These are phyloP conservation scores for Phtheirospermum japonicum DNA, from an alignment of 257 asterid species.

Conservation along the genomic window DNA sequence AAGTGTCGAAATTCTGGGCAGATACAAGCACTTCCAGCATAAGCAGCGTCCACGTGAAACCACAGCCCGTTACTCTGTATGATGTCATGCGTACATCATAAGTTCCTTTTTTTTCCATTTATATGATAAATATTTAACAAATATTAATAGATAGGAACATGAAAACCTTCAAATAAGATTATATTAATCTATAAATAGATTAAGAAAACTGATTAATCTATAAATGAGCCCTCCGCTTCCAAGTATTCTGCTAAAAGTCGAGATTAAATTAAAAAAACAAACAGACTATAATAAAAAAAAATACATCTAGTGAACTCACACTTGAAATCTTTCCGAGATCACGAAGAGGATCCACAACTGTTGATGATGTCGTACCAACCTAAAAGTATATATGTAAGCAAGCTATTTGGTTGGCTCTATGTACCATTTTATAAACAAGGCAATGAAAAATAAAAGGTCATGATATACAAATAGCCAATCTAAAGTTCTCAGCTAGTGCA, in stretches of 20 bases:
- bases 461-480: too few species aligned
- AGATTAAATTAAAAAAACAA: too few species aligned
- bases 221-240: too few species aligned
- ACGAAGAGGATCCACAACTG: conserved; percentile 89
- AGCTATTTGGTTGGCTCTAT: not conserved
- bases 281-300: not conserved
- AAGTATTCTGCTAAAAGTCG: too few species aligned
- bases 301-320: conserved; percentile 41
- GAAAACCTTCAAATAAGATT: not conserved
- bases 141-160: conserved; percentile 7
- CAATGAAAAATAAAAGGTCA: too few species aligned
- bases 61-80: conserved; percentile 78
- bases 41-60: conserved; percentile 98
- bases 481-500: too few species aligned
- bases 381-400: conserved; percentile 41
- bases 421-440: too few species aligned
- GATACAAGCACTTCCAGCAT: too few species aligned
- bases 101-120: conserved; percentile 1
- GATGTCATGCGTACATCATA: conserved; percentile 29
- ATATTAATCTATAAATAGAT: not conserved
- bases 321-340: conserved; percentile 62
- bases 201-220: too few species aligned
- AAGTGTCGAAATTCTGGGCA: conserved; percentile 83
- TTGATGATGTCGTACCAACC: too few species aligned
- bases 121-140: not conserved